Evolutionary conservation across 768 basidiomycete genomes (phyloP), one percentile per base, ranked within the genome.

Genomic region (Russula sp.): DNA sequence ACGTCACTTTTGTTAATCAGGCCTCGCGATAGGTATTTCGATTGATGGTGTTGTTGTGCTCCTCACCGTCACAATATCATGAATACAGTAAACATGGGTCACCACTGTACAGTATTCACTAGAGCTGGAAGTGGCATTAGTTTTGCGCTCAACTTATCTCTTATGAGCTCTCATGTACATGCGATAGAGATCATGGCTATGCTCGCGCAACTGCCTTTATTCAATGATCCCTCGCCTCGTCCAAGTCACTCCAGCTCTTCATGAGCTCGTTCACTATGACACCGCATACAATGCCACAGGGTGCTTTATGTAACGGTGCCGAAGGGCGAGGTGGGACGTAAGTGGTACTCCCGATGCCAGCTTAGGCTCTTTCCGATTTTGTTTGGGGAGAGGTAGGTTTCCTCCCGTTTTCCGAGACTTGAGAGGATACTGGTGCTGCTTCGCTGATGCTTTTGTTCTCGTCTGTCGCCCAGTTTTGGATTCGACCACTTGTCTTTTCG

Each of bases 161-260:
- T 4, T 10, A 48, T 22, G 22, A 34, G 9, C 34, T 11, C 34
- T 11, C 34, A 34, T 34, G 34, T 34, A 34, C 34, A 34, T 28
- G 38, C 16, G 2, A 46, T 4, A 9, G 18, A 59, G n/a, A 22
- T 8, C 50, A 55, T 59, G 52, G 44, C 36, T 13, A 30, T 8
- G 24, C n/a, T 30, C 50, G 32, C 63, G 14, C 44, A 48, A 6
- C 75, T 72, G 3, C 70, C 64, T 3, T 67, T 75, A 22, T 16
- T 70, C 6, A 75, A 76, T 9, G 76, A 78, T 40, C 77, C 56
- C 69, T 84, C 26, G 73, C 74, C 5, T 75, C 72, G 14, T 76
- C 87, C 49, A 87, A 94, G 68, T 79, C 82, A 5, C 76, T 90
- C 3, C 97, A 97, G 7, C 78, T 99, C 42, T 99, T 99, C 77